A percentile compares a stretch with the other conserved stretches of the same genome.
Evolutionary conservation across 2,329 filamentous ascomycete genomes (phyloP).

Genomic region (Aspergillus sclerotialis): DNA sequence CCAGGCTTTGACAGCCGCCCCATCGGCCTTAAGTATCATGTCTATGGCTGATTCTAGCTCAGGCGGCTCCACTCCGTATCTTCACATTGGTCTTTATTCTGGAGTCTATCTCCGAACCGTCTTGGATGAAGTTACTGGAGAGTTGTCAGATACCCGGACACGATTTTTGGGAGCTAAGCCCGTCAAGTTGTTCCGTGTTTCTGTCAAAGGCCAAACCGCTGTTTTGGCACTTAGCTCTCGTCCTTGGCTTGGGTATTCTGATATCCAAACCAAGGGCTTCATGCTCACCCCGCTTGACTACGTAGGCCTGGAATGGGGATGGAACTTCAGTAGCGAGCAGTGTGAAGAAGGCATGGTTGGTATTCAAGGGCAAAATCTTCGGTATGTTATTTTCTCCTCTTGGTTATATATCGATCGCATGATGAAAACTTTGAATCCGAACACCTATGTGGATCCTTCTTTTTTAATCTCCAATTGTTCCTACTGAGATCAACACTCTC

Average conservation of each 20-base stretch:
- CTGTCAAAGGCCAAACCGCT: constrained; percentile 74
- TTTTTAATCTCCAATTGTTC: constrained; percentile 78
- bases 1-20: constrained; percentile 84
- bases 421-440: constrained; percentile 37
- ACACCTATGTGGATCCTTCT: constrained; percentile 39
- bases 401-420: constrained; percentile 32
- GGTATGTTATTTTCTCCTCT: constrained; percentile 51
- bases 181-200: constrained; percentile 86
- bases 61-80: constrained; percentile 79
- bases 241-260: constrained; percentile 93
- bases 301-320: constrained; percentile 80
- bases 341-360: constrained; percentile 91
- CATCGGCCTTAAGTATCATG: constrained; percentile 84
- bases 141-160: constrained; percentile 88
- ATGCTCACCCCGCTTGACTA: constrained; percentile 90
- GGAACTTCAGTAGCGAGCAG: constrained; percentile 94
- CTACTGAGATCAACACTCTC: constrained; percentile 61
- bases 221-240: constrained; percentile 86
- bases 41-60: constrained; percentile 91
- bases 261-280: constrained; percentile 78
- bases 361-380: constrained; percentile 78
- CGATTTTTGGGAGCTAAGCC: constrained; percentile 89
- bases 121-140: constrained; percentile 89
- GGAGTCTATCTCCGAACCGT: constrained; percentile 94
- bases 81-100: constrained; percentile 92